Conservation (phyloP, 768 basidiomycete genomes). For the Cystofilobasidium capitatum region DNA sequence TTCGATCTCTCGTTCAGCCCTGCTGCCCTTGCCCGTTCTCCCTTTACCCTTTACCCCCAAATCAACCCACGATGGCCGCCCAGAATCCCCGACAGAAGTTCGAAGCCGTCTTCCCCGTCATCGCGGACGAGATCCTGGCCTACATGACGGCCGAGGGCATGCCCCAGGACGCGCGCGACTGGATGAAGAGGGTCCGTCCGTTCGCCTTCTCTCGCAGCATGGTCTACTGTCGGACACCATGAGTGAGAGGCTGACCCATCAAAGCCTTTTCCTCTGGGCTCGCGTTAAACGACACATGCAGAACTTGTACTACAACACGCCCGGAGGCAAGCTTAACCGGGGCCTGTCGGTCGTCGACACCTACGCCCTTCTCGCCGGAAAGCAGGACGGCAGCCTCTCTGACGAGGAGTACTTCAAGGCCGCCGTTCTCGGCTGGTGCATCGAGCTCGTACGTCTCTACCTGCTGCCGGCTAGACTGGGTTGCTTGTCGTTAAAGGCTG, state of each 20-base stretch:
- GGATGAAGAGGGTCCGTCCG: slow-evolving; percentile 66
- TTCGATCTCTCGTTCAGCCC: no score
- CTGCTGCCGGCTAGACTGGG: no score
- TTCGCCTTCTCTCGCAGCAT: neutral
- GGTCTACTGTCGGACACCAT: no score
- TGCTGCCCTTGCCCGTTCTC: no score
- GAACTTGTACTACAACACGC: slow-evolving; percentile 90
- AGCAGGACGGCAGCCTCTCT: slow-evolving; percentile 40
- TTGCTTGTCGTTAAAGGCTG: neutral
- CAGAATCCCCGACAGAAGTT: slow-evolving; percentile 43
- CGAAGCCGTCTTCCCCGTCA: slow-evolving; percentile 57
- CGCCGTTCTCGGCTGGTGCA: slow-evolving; percentile 85
- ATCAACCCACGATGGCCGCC: slow-evolving; percentile 7
- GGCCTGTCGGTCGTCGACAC: slow-evolving; percentile 94
- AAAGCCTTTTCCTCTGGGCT: neutral
- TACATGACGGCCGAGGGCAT: slow-evolving; percentile 62
- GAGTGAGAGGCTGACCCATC: neutral
- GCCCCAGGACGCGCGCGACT: slow-evolving; percentile 72
- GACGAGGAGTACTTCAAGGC: slow-evolving; percentile 83
- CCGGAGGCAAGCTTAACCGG: slow-evolving; percentile 90
- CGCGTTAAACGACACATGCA: slow-evolving; percentile 34
- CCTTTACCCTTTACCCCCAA: neutral
- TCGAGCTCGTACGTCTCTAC: slow-evolving; percentile 66
- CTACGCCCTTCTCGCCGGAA: slow-evolving; percentile 61
- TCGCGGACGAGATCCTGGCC: slow-evolving; percentile 67